phyloP scores from a whole-genome alignment of 371 early-diverging fungal species.

The Chytridiales sp. region DNA sequence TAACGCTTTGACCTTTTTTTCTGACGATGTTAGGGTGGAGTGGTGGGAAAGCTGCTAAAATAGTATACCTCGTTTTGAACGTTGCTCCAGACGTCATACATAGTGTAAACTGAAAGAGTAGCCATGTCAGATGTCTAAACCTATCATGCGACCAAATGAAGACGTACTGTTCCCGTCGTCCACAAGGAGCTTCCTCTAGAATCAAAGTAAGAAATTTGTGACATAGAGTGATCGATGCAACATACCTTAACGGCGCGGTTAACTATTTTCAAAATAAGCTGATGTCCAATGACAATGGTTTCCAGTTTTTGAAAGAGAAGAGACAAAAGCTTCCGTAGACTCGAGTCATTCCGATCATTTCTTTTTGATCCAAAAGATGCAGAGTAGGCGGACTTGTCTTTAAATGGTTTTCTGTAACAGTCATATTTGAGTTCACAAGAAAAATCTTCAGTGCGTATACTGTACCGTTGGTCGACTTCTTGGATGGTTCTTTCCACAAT shows the following conservation, averaged over 20 bases:
- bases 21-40: not conserved
- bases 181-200: not conserved
- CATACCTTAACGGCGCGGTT: not conserved
- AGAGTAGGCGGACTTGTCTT: not conserved
- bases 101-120: conserved; percentile 33
- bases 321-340: conserved; percentile 78
- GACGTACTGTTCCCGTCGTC: not conserved
- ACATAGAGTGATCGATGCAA: too few relatives aligned
- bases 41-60: not conserved
- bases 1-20: conserved; percentile 59
- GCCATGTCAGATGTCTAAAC: not conserved
- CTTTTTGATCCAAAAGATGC: not conserved
- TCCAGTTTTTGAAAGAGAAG: conserved; percentile 81
- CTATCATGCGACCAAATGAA: not conserved
- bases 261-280: conserved; percentile 61
- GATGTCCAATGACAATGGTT: conserved; percentile 78
- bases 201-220: not conserved
- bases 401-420: not conserved
- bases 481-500: conserved; percentile 84
- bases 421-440: not conserved
- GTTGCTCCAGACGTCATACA: conserved; percentile 63
- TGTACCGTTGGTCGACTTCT: conserved; percentile 79
- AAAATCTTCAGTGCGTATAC: not conserved
- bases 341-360: conserved; percentile 57
- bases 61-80: conserved; percentile 65